Percentiles rank a stretch among this genome's conserved stretches.
Conservation (phyloP, 1,284 basidiomycete species). For the Phlebopus sp. region DNA sequence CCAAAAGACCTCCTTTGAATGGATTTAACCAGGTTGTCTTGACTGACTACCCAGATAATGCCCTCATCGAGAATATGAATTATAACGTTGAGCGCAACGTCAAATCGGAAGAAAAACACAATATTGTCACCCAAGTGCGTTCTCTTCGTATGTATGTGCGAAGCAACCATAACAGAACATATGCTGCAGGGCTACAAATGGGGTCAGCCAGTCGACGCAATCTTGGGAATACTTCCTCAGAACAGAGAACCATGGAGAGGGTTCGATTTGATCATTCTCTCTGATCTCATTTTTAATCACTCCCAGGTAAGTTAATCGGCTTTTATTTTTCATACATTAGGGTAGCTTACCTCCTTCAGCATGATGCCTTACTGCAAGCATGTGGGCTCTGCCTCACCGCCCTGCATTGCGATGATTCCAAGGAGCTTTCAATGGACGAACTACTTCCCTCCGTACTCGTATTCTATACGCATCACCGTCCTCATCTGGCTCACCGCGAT, state of each 20-base stretch:
- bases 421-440: conserved; percentile 5
- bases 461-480: conserved; percentile 92
- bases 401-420: conserved; percentile 1
- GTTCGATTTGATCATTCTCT: conserved; percentile 86
- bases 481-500: conserved; percentile 81
- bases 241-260: conserved; percentile 21
- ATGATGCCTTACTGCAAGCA: conserved; percentile 78
- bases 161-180: not conserved
- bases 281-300: conserved; percentile 90
- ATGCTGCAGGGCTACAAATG: conserved; percentile 79
- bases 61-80: conserved; percentile 76
- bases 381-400: conserved; percentile 52
- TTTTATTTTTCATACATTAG: not conserved
- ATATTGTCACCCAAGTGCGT: conserved; percentile 50
- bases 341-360: conserved; percentile 43
- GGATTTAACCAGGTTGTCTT: conserved; percentile 57
- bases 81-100: conserved; percentile 70
- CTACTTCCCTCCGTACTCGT: conserved; percentile 67
- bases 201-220: conserved; percentile 65
- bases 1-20: not conserved
- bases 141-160: conserved; percentile 5
- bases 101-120: conserved; percentile 22
- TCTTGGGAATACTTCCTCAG: conserved; percentile 44
- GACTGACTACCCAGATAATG: conserved; percentile 89
- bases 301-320: conserved; percentile 54